A percentile compares a stretch with the other conserved stretches of the same genome.
These are phyloP conservation scores for Talaromyces trachyspermus DNA, from an alignment of 495 filamentous ascomycete species.

Conservation along the genomic window DNA sequence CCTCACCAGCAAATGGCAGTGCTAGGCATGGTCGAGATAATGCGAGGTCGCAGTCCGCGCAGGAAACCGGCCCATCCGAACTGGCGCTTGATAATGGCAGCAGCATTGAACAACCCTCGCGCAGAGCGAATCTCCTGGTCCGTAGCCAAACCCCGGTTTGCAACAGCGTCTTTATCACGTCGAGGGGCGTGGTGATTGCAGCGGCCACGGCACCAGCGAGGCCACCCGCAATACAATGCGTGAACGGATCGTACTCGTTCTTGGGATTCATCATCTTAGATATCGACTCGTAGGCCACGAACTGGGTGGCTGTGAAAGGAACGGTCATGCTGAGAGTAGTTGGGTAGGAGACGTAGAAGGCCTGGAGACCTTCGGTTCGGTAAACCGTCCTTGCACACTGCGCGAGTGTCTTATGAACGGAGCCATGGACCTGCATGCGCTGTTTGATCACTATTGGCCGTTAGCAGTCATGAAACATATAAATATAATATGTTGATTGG, in stretches of 20 bases:
- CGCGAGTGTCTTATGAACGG: constrained; percentile 73
- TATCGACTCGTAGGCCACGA: constrained; percentile 93
- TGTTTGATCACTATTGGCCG: constrained; percentile 97
- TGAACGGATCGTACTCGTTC: constrained; percentile 79
- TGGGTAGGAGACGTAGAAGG: constrained; percentile 98
- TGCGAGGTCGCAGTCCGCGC: constrained; percentile 80
- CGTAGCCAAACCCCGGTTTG: constrained; percentile 81
- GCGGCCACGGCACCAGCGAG: constrained; percentile 90
- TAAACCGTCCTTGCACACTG: constrained; percentile 87
- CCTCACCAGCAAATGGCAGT: constrained; percentile 98
- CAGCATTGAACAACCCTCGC: constrained; percentile 74
- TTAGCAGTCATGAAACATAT: no score
- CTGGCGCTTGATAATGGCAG: constrained; percentile 70
- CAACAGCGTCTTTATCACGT: constrained; percentile 95
- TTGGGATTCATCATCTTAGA: constrained; percentile 86
- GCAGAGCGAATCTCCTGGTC: constrained; percentile 81
- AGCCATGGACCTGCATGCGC: constrained; percentile 96
- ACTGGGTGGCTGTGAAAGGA: constrained; percentile 92
- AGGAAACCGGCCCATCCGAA: constrained; percentile 87
- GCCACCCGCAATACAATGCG: constrained; percentile 86
- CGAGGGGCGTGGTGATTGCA: constrained; percentile 87
- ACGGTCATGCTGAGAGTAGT: constrained; percentile 98
- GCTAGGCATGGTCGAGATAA: constrained; percentile 95
- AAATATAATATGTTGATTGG: no score
- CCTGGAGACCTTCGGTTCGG: constrained; percentile 74